Evolutionary conservation across 2,329 filamentous ascomycete species (phyloP), one percentile per base, ranked within the genome.

Genomic region (Dactylellina leptospora): DNA sequence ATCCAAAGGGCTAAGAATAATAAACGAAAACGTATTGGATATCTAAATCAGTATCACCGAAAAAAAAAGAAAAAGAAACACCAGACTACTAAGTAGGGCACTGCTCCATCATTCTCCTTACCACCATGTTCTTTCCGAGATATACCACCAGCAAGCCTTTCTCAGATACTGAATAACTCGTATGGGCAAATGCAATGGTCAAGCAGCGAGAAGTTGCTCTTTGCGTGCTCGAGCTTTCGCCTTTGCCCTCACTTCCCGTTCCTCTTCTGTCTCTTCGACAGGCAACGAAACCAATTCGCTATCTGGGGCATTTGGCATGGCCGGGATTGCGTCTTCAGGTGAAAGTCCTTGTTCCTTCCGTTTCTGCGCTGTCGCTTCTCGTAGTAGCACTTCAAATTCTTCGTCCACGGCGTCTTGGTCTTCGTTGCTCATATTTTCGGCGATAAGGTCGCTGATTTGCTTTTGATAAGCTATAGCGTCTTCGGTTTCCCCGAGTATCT

Each of bases 361-460:
- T 36, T 55, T n/a, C 44, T 66, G 51, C 30, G 80, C 81, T 40
- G 79, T 80, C 58, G 87, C 79, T 77, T 93, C 87, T 40, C 83
- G 83, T 79, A 93, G 90, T 75, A 99, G 84, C 0, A 88, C 89
- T 61, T 90, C 91, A 56, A 99, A 83, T 81, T 99, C 95, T 78
- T 97, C 93, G 79, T 99, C 95, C 30, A 99, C 95, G 78, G 97
- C 95, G 78, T 97, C 93, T 80, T 99, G 95, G 80, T 99, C 95
- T 77, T 96, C 90, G 78, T 92, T 95, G 11, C 92, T 91, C 82
- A 99, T 93, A 76, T 89, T 87, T 10, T 90, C 90, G 30, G 89
- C 90, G 1, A 99, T 86, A 85, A 97, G 90, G 53, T 96, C 91
- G 81, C 89, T 95, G 76, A 99, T 86, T 83, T 99, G 93, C 22